Evolutionary conservation across 2,329 filamentous ascomycete species (phyloP).

Genomic region (Penicillium sp.): DNA sequence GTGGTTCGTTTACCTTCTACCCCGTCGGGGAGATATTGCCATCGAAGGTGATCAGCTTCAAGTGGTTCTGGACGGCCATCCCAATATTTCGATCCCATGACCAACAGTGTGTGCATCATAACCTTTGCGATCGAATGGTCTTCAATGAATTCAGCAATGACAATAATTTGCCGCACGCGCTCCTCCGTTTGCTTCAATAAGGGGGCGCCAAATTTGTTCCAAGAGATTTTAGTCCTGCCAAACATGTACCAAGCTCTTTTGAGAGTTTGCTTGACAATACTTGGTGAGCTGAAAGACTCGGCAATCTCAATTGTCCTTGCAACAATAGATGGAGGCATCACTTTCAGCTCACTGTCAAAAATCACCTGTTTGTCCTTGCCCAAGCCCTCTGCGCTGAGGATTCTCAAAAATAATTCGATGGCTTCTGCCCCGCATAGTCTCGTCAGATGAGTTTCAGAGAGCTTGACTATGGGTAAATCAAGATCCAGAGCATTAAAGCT

Average conservation of each 20-base stretch:
- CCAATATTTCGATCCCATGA: constrained; percentile 41
- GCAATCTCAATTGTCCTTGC: constrained; percentile 33
- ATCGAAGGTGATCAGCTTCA: constrained; percentile 24
- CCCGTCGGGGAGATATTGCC: constrained; percentile 38
- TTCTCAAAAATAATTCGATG: constrained; percentile 34
- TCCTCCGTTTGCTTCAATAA: constrained; percentile 38
- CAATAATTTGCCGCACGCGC: constrained; percentile 39
- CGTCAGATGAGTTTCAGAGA: constrained; percentile 28
- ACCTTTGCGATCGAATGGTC: constrained; percentile 27
- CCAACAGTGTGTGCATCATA: constrained; percentile 35
- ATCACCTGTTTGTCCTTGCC: neutral
- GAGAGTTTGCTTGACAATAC: constrained; percentile 24
- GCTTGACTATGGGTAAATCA: constrained; percentile 27
- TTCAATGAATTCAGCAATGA: constrained; percentile 35
- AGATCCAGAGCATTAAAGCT: neutral
- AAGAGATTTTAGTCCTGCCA: constrained; percentile 27
- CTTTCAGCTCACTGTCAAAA: constrained; percentile 27
- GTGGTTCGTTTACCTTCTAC: constrained; percentile 37
- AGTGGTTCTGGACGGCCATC: constrained; percentile 27
- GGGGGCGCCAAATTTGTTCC: constrained; percentile 23
- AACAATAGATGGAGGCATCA: constrained; percentile 31
- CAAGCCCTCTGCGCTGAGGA: constrained; percentile 22
- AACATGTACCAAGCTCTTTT: constrained; percentile 28
- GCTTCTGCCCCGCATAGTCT: constrained; percentile 30
- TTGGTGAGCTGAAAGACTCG: constrained; percentile 35